Conservation (phyloP, 2,329 filamentous ascomycete species). For the Trichoderma koningiopsis region DNA sequence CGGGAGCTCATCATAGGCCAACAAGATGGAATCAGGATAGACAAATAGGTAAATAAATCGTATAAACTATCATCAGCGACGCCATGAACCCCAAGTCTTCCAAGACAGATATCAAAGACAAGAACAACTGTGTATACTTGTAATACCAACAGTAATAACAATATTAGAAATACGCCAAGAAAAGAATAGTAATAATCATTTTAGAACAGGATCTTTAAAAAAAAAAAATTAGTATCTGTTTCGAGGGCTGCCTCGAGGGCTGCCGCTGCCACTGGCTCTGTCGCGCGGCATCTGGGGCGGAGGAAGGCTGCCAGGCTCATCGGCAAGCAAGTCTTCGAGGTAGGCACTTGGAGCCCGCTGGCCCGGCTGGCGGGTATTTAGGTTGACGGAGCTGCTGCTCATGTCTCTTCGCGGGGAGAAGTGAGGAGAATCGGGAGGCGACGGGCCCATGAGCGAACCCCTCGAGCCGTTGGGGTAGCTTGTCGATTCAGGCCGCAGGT, state of each 20-base stretch:
- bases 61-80: slow-evolving; percentile 15
- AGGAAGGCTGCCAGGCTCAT: slow-evolving; percentile 60
- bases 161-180: not conserved
- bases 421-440: slow-evolving; percentile 67
- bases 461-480: slow-evolving; percentile 49
- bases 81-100: slow-evolving; percentile 8
- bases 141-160: not conserved
- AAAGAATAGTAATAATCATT: not conserved
- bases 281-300: slow-evolving; percentile 43
- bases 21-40: not conserved
- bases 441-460: slow-evolving; percentile 49
- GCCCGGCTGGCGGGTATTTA: slow-evolving; percentile 58
- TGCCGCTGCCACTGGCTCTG: slow-evolving; percentile 26
- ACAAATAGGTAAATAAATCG: slow-evolving; percentile 6
- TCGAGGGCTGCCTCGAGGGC: slow-evolving; percentile 31
- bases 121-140: not conserved
- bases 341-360: slow-evolving; percentile 84
- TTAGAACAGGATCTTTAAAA: not conserved
- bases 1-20: not conserved
- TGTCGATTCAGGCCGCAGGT: slow-evolving; percentile 60
- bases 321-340: slow-evolving; percentile 85
- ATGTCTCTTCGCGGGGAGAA: slow-evolving; percentile 52
- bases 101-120: not conserved
- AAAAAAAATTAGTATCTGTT: slow-evolving; percentile 33
- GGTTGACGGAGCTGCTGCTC: slow-evolving; percentile 68